Evolutionary conservation across 495 filamentous ascomycete species (phyloP).

Genomic region (Neurospora sublineolata): DNA sequence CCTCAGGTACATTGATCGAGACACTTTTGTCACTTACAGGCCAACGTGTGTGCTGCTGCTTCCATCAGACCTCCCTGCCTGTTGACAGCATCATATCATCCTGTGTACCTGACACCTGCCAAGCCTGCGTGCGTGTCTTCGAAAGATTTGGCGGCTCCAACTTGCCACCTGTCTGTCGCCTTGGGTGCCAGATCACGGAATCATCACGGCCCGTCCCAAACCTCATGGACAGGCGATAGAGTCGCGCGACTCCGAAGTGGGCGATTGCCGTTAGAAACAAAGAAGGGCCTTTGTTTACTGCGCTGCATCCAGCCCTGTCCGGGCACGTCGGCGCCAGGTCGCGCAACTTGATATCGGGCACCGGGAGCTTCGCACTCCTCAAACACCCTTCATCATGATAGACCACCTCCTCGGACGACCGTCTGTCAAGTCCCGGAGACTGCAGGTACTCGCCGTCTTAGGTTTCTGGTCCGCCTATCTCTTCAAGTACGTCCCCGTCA

Average conservation of each 20-base stretch:
- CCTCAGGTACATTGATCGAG: not conserved
- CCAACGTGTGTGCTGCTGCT: not conserved
- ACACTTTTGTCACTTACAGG: not conserved
- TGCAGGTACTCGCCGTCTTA: constrained; percentile 84
- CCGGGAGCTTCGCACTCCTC: not conserved
- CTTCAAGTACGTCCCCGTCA: constrained; percentile 41
- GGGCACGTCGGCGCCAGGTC: not conserved
- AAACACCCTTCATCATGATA: constrained; percentile 28
- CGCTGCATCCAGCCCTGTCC: not conserved
- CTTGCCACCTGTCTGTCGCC: not conserved
- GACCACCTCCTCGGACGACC: constrained; percentile 91
- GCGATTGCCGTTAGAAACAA: not conserved
- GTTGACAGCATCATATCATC: not conserved
- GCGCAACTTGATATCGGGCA: not conserved
- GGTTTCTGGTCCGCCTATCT: constrained; percentile 86
- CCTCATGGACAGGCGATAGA: not conserved
- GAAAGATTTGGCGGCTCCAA: not conserved
- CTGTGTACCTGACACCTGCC: not conserved
- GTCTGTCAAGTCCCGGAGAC: constrained; percentile 78
- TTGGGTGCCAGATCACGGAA: not conserved
- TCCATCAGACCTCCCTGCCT: not conserved
- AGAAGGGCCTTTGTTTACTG: not conserved
- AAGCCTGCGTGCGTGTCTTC: not conserved
- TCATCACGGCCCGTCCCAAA: not conserved
- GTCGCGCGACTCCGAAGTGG: not conserved